phyloP scores from a whole-genome alignment of 306 rosid genomes.

The Cajanus cajan region DNA sequence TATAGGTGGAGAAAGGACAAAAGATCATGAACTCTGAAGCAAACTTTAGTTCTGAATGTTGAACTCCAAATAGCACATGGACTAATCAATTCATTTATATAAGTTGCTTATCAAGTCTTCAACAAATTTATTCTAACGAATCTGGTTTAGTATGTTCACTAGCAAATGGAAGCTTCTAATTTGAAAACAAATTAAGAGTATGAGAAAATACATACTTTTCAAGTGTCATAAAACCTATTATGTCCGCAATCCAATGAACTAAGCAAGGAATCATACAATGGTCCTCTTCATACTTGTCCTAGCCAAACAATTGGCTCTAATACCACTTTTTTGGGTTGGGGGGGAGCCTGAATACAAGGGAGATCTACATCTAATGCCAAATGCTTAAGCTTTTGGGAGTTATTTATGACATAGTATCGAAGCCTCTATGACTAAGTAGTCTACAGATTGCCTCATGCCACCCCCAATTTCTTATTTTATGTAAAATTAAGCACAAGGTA shows the following conservation, averaged over 20 bases:
- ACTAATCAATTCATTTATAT: neutral
- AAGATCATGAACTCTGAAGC: neutral
- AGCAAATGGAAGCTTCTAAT: neutral
- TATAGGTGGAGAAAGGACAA: neutral
- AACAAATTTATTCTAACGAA: neutral
- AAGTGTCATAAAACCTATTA: neutral
- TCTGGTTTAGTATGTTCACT: constrained; percentile 7
- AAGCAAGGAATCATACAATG: neutral
- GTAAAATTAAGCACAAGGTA: no score
- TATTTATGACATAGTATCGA: no score
- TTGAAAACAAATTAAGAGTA: neutral
- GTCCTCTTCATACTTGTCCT: no score
- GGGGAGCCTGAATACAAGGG: no score
- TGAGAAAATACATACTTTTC: neutral
- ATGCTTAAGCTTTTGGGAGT: no score
- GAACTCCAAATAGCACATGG: neutral
- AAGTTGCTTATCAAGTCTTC: neutral
- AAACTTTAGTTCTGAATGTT: constrained; percentile 11
- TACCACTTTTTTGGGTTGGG: no score
- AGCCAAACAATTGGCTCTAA: no score
- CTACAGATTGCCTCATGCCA: no score
- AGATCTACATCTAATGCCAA: no score
- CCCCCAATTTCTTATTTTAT: no score
- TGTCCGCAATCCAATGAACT: neutral
- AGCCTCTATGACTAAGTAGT: no score